Base-by-base conservation (phyloP, 139 green algal species). In the Coelastrella sp. region DNA sequence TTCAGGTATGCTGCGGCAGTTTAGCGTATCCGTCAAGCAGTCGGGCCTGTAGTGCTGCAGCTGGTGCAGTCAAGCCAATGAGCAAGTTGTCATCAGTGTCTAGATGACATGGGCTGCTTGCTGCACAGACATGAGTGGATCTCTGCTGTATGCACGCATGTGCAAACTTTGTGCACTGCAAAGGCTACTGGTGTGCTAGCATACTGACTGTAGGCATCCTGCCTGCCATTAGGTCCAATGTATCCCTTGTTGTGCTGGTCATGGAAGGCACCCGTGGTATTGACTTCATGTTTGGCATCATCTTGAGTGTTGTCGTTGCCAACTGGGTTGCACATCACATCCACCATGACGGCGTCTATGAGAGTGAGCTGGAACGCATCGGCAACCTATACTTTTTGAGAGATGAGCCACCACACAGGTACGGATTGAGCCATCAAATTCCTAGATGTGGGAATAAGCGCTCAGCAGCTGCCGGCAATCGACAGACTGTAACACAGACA, bases 191-290 rank as follows among this genome's bases (percentile, higher is more conserved):
- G 32, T 47, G 0, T 47, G 32, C 32, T 47, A 47, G 32, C 32
- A 47, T 47, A 47, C 32, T 47, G 32, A 47, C 32, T 47, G 1
- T 47, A 47, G 32, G 32, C 32, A 47, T 47, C 32, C 32, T 47
- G 32, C 64, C 11, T 71, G 64, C 77, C 58, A 56, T 17, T 17
- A 85, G 88, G 77, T 94, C 92, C 8, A 95, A 93, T 83, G 97
- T 99, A 80, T 97, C 94, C 1, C 95, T 99, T 68, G 97, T 99
- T 61, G 96, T 98, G 7, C 96, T 99, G 80, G 93, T 99, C 86
- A 95, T 98, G 56, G 97, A 99, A 89, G 95, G 96, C 80, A 97
- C 96, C 4, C 92, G 92, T 23, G 93, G 93, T 77, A 97, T 98
- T 61, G 92, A 98, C 61, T 98, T 97, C 90, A 85, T 99, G 74